These are phyloP conservation scores for Penicillium subrubescens DNA, from an alignment of 495 filamentous ascomycete species.

Conservation along the genomic window DNA sequence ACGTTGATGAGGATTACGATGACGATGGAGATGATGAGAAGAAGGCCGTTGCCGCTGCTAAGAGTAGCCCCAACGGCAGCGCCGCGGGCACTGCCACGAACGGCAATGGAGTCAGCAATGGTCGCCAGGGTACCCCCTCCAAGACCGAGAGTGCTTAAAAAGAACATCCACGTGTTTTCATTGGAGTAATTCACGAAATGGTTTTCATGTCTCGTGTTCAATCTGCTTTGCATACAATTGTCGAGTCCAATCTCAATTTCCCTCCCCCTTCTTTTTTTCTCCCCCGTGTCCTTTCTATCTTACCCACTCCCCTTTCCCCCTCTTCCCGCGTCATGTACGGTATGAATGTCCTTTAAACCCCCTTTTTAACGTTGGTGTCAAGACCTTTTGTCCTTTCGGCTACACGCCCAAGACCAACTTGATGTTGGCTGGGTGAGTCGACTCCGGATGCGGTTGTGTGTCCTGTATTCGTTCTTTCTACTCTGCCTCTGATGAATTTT, in stretches of 20 bases:
- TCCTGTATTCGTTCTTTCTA: conserved; percentile 32
- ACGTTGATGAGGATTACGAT: conserved; percentile 96
- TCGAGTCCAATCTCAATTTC: background rate
- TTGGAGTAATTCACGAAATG: conserved; percentile 7
- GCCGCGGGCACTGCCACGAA: conserved; percentile 35
- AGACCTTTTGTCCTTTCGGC: background rate
- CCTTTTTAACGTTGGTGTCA: background rate
- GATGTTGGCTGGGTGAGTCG: conserved; percentile 1
- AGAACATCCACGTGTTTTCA: conserved; percentile 2
- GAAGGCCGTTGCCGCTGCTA: conserved; percentile 44
- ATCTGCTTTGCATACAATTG: background rate
- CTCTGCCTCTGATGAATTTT: conserved; percentile 30
- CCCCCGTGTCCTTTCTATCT: conserved; percentile 14
- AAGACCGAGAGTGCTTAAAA: conserved; percentile 40
- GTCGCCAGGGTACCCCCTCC: conserved; percentile 34
- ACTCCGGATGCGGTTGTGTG: conserved; percentile 3
- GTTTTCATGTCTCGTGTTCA: background rate
- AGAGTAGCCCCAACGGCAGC: conserved; percentile 48
- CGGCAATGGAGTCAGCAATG: conserved; percentile 33
- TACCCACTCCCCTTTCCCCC: background rate
- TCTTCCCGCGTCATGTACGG: conserved; percentile 31
- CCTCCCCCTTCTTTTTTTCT: conserved; percentile 17
- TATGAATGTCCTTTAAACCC: conserved; percentile 26
- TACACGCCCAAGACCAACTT: background rate
- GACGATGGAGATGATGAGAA: conserved; percentile 86